Evolutionary conservation across 2,329 filamentous ascomycete genomes (phyloP).

Genomic region (Blastomyces emzantsi): DNA sequence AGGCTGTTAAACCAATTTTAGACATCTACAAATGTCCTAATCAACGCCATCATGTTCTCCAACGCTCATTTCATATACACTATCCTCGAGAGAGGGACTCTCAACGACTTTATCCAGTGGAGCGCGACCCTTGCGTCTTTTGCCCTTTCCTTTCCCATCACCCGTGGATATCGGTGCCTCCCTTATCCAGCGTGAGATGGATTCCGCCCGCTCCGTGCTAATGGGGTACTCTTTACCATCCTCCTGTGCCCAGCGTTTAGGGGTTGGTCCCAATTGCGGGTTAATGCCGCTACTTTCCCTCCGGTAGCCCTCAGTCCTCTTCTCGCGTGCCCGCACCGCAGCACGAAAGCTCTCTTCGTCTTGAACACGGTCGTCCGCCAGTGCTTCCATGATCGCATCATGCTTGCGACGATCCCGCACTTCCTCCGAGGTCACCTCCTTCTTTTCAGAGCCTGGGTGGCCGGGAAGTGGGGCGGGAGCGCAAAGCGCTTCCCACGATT

Average conservation of each 20-base stretch:
- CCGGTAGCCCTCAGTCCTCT: slow-evolving; percentile 34
- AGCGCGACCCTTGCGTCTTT: slow-evolving; percentile 10
- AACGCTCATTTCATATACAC: slow-evolving; percentile 11
- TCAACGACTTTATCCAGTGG: slow-evolving; percentile 1
- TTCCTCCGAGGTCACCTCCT: slow-evolving; percentile 44
- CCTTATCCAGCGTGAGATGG: slow-evolving; percentile 60
- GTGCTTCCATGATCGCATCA: slow-evolving; percentile 57
- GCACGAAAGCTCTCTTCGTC: slow-evolving; percentile 58
- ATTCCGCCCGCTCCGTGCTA: slow-evolving; percentile 58
- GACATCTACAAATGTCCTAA: neutral
- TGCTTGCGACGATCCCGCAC: slow-evolving; percentile 52
- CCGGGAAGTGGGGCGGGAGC: slow-evolving; percentile 48
- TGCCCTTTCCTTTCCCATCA: slow-evolving; percentile 13
- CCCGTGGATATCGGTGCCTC: slow-evolving; percentile 42
- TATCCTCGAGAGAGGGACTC: slow-evolving; percentile 9
- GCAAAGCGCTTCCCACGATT: slow-evolving; percentile 64
- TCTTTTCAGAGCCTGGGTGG: slow-evolving; percentile 25
- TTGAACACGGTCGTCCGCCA: slow-evolving; percentile 58
- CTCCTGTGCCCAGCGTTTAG: slow-evolving; percentile 54
- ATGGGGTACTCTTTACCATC: slow-evolving; percentile 61
- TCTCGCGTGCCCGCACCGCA: slow-evolving; percentile 53
- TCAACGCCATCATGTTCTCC: slow-evolving; percentile 7
- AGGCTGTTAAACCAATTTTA: slow-evolving; percentile 1
- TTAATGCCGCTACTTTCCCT: slow-evolving; percentile 16
- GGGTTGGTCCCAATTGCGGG: slow-evolving; percentile 13